Base-by-base conservation (phyloP, 148 eudicot genomes). In the Rhododendron molle region DNA sequence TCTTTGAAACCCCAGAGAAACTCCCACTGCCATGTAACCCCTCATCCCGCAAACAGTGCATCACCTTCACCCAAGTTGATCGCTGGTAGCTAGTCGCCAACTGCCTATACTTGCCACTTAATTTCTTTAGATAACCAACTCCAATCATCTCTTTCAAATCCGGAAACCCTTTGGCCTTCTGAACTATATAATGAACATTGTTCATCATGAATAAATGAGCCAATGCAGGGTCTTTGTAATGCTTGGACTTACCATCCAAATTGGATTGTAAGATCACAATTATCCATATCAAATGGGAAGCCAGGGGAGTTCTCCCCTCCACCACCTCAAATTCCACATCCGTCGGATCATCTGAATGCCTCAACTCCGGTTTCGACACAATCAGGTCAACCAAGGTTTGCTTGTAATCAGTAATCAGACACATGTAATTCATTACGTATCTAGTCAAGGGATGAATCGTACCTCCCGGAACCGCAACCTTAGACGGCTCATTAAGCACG, bases 401-500 rank as follows among this genome's bases (percentile, higher is more conserved):
- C 90, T 94, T 95, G 81, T 95, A 97, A 90, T 95, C 99, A 44
- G 95, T 92, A 14, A 97, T 94, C 91, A 97, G 85, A 74, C 91
- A 94, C 21, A 95, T 88, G 46, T 97, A 97, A 86, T 97, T 97
- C 99, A 97, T 97, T 89, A 97, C 99, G 91, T 97, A 97, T 86
- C 99, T 92, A 56, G 96, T 95, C 87, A 97, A 60, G 3, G 99
- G 99, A 87, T 97, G 99, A 83, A 97, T 89, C 0, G 95, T 93
- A 43, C 99, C 99, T 47, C 99, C 99, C 0, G 98, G 98, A 7
- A 95, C 95, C 9, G 95, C 94, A 85, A 92, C 92, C 85, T 81
- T 94, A 0, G 99, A 95, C 0, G 98, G 93, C 87, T 97, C 99
- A 15, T 96, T 86, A 11, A 94, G 92, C 46, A 97, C 93, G 0